Conservation (phyloP, 2,329 filamentous ascomycete genomes). For the Trichophaea hybrida region DNA sequence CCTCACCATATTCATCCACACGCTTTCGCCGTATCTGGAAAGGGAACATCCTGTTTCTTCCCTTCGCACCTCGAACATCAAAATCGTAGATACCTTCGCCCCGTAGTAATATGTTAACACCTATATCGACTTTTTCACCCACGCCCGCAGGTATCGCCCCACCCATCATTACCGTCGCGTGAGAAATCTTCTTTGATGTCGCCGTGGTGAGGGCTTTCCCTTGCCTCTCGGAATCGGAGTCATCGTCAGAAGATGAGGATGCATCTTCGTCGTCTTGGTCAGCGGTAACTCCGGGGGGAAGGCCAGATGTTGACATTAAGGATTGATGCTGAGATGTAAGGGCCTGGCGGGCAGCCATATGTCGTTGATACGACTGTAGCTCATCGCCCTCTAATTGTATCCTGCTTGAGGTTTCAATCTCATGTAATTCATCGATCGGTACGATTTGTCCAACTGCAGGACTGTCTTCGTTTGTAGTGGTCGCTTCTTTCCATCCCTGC, state of each 20-base stretch:
- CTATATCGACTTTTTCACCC: slow-evolving; percentile 45
- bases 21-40: slow-evolving; percentile 65
- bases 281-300: slow-evolving; percentile 8
- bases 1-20: slow-evolving; percentile 81
- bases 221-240: slow-evolving; percentile 76
- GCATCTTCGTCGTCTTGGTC: slow-evolving; percentile 37
- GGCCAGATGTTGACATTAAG: slow-evolving; percentile 15
- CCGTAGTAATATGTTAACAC: slow-evolving; percentile 78
- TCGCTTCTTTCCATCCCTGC: slow-evolving; percentile 60
- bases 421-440: background rate
- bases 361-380: slow-evolving; percentile 56
- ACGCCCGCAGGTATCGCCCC: slow-evolving; percentile 12
- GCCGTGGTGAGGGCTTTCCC: slow-evolving; percentile 29
- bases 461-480: slow-evolving; percentile 9
- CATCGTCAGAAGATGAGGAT: slow-evolving; percentile 60
- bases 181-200: slow-evolving; percentile 44
- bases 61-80: slow-evolving; percentile 79
- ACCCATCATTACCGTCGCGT: slow-evolving; percentile 19
- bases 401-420: slow-evolving; percentile 27
- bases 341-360: slow-evolving; percentile 14
- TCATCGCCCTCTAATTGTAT: slow-evolving; percentile 61
- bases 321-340: slow-evolving; percentile 19
- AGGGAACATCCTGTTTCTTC: slow-evolving; percentile 83
- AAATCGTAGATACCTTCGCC: slow-evolving; percentile 87
- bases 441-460: slow-evolving; percentile 7